phyloP scores from a whole-genome alignment of 345 rosid species.

The Euclidium syriacum region DNA sequence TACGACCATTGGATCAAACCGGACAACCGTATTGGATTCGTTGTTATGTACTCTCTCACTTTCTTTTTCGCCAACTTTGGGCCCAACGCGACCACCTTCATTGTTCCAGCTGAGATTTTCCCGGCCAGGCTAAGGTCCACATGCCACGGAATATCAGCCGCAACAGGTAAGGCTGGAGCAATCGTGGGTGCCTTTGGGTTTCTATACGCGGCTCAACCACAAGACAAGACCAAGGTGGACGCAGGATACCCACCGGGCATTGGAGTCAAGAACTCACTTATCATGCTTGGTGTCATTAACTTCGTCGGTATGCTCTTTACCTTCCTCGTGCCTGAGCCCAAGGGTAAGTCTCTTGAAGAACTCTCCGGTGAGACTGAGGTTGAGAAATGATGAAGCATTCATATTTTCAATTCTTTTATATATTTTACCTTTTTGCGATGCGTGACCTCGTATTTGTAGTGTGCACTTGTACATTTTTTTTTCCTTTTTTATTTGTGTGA shows the following conservation, averaged over 20 bases:
- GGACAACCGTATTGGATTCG: constrained; percentile 37
- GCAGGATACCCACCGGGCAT: constrained; percentile 54
- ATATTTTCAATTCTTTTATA: too few relatives aligned
- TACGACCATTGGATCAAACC: constrained; percentile 48
- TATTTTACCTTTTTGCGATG: too few relatives aligned
- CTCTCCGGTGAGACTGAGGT: constrained; percentile 48
- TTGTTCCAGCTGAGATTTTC: constrained; percentile 58
- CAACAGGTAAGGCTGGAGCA: constrained; percentile 55
- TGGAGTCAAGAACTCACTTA: constrained; percentile 45
- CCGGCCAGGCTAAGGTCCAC: constrained; percentile 57
- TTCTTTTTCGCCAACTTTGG: constrained; percentile 65
- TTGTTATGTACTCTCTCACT: constrained; percentile 43
- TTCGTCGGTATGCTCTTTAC: constrained; percentile 50
- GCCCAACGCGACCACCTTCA: constrained; percentile 59
- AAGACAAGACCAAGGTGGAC: constrained; percentile 30
- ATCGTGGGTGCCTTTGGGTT: constrained; percentile 55
- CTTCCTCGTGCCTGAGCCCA: constrained; percentile 47
- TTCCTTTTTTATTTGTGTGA: too few relatives aligned
- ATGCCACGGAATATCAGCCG: constrained; percentile 63
- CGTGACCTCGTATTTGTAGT: too few relatives aligned
- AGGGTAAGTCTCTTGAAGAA: constrained; percentile 58
- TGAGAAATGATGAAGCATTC: too few relatives aligned
- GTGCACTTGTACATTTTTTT: too few relatives aligned
- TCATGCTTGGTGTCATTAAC: constrained; percentile 45
- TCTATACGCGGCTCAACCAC: constrained; percentile 40